A percentile compares a stretch with the other conserved stretches of the same genome.
Conservation (phyloP, 305 asterid genomes). For the Fraxinus xanthoxyloides region DNA sequence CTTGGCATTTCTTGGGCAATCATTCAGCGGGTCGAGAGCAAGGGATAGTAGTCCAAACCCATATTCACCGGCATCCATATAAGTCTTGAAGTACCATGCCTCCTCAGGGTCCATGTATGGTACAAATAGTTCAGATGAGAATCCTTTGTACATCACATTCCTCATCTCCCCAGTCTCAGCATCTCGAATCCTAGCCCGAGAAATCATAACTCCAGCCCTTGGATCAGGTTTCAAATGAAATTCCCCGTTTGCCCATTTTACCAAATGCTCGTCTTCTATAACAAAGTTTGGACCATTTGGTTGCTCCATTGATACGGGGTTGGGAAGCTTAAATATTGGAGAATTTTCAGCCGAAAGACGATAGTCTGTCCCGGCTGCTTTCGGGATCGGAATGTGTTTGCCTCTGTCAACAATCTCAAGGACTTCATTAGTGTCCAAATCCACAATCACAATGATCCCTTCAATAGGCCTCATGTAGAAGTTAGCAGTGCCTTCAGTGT, state of each 20-base stretch:
- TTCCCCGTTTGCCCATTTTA: constrained; percentile 84
- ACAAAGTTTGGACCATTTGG: constrained; percentile 66
- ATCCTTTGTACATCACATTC: constrained; percentile 75
- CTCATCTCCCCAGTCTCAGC: constrained; percentile 52
- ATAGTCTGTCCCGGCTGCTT: constrained; percentile 53
- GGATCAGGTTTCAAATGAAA: constrained; percentile 71
- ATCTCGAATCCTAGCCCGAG: constrained; percentile 55
- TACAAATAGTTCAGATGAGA: constrained; percentile 64
- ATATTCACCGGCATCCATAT: constrained; percentile 77
- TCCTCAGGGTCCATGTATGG: constrained; percentile 81
- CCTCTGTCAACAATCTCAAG: constrained; percentile 49
- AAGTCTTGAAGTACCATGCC: constrained; percentile 70
- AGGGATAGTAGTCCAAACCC: constrained; percentile 64
- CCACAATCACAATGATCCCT: constrained; percentile 52
- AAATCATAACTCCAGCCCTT: constrained; percentile 62
- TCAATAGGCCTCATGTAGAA: constrained; percentile 83
- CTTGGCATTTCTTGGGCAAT: constrained; percentile 62
- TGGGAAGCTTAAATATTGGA: constrained; percentile 42
- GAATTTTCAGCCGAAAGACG: constrained; percentile 29
- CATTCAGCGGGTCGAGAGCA: constrained; percentile 67
- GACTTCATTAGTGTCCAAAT: constrained; percentile 46
- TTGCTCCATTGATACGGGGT: constrained; percentile 67
- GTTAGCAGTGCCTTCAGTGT: constrained; percentile 51
- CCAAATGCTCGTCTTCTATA: constrained; percentile 51
- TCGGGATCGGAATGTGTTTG: constrained; percentile 56